phyloP scores from a whole-genome alignment of 1,139 yeast genomes.

The Pichia sp. region DNA sequence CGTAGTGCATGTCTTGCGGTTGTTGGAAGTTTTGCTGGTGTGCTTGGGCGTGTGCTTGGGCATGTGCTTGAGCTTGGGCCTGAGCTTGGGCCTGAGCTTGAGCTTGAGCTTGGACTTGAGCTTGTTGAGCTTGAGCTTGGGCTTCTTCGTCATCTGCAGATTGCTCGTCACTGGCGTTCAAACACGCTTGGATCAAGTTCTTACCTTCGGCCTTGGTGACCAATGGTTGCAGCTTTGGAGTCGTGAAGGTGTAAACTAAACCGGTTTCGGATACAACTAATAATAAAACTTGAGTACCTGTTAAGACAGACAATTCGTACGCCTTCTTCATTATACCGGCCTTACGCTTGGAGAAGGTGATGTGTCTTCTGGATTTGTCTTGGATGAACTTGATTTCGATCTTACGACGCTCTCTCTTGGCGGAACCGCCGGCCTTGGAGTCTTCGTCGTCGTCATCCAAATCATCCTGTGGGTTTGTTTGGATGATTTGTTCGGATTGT shows the following conservation, averaged over 20 bases:
- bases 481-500: slow-evolving; percentile 2
- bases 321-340: slow-evolving; percentile 99
- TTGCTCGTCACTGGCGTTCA: slow-evolving; percentile 90
- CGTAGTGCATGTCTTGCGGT: slow-evolving; percentile 14
- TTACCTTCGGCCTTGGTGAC: slow-evolving; percentile 98
- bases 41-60: slow-evolving; percentile 19
- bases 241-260: slow-evolving; percentile 95
- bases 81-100: slow-evolving; percentile 28
- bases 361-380: slow-evolving; percentile 96
- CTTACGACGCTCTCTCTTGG: slow-evolving; percentile 86
- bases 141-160: slow-evolving; percentile 61
- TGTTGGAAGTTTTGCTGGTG: slow-evolving; percentile 17
- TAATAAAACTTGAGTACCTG: slow-evolving; percentile 94
- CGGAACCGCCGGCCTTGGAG: not conserved
- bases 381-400: slow-evolving; percentile 96
- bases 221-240: slow-evolving; percentile 96
- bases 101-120: slow-evolving; percentile 27
- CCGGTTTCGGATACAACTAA: slow-evolving; percentile 98
- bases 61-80: slow-evolving; percentile 21
- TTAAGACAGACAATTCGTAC: slow-evolving; percentile 89
- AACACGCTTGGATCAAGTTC: slow-evolving; percentile 93
- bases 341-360: slow-evolving; percentile 94
- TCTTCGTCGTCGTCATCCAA: slow-evolving; percentile 60
- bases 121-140: slow-evolving; percentile 22
- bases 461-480: slow-evolving; percentile 27